Base-by-base conservation (phyloP, 192 early-diverging fungal genomes). In the Cetraspora pellucida region DNA sequence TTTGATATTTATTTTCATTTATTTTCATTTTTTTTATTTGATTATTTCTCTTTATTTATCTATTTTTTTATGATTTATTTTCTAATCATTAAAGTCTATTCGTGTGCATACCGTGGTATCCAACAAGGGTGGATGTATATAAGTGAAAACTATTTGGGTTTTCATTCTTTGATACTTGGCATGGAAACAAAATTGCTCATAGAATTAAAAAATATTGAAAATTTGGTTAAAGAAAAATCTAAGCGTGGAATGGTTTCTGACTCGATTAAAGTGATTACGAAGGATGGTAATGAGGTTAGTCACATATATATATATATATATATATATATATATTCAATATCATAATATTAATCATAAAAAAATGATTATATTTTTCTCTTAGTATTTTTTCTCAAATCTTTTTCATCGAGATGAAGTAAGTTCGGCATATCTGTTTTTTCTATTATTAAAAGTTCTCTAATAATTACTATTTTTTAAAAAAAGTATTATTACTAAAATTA, bases 41-140 rank as follows among this genome's bases (percentile, higher is more conserved):
- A 16, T 70, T 16, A n/a, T 28, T n/a, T 43, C 9, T 8, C 10
- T 25, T 68, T 68, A 25, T 16, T 47, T 57, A 27, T 72, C 9
- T 55, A 10, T 54, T n/a, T n/a, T n/a, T n/a, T n/a, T n/a, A n/a
- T n/a, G n/a, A n/a, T n/a, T n/a, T n/a, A n/a, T n/a, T n/a, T n/a
- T 72, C 21, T n/a, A 14, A 57, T 17, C 21, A 25, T 13, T 37
- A 10, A 75, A 93, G 91, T 89, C 81, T 99, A 99, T 83, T 95
- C 96, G 13, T 96, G 95, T 76, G 91, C 94, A 3, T 95, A 95
- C 74, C 89, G 95, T 60, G 86, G 87, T 28, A 86, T 92, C 60
- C 93, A 92, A 80, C 98, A 99, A 83, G 98, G 98, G 0, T 99
- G 98, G 98, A 83, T 99, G 82, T 99, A 99, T 77, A 89, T 99